phyloP scores from a whole-genome alignment of 495 filamentous ascomycete genomes.

The Tetracladium setigerum region DNA sequence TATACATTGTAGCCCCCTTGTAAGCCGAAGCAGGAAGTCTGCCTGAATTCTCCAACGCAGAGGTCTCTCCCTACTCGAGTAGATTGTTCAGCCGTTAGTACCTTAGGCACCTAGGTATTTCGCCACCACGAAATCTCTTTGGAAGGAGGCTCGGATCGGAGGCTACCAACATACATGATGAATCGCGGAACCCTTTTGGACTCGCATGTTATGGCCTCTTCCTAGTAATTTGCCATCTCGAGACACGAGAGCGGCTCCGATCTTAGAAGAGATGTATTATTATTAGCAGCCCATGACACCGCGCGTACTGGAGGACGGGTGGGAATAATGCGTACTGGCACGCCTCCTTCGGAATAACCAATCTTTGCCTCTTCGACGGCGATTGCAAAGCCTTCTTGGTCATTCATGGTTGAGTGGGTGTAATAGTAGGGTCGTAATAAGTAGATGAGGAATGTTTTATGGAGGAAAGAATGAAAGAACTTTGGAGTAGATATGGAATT shows the following conservation, averaged over 20 bases:
- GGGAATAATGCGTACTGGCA: conserved; percentile 44
- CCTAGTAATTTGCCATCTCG: conserved; percentile 67
- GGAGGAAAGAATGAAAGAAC: too few relatives aligned
- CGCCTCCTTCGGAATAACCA: conserved; percentile 64
- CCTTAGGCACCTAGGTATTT: conserved; percentile 1
- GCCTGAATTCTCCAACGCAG: conserved; percentile 70
- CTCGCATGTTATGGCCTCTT: conserved; percentile 75
- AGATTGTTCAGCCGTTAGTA: conserved; percentile 2
- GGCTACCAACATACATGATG: conserved; percentile 54
- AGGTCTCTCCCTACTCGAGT: conserved; percentile 85
- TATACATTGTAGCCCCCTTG: conserved; percentile 74
- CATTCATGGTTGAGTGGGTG: conserved; percentile 35
- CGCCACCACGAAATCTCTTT: neutral
- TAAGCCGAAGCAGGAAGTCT: conserved; percentile 66
- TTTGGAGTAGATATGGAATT: too few relatives aligned
- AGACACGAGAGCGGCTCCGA: conserved; percentile 68
- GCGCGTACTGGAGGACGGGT: neutral
- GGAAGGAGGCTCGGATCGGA: neutral
- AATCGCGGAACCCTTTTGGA: conserved; percentile 68
- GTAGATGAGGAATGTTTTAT: too few relatives aligned
- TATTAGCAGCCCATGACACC: neutral
- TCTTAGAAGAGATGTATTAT: conserved; percentile 28
- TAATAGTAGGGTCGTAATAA: too few relatives aligned
- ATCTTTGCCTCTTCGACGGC: conserved; percentile 73
- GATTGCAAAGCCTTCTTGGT: conserved; percentile 43